Conservation (phyloP, 345 rosid species). For the Passiflora organensis region DNA sequence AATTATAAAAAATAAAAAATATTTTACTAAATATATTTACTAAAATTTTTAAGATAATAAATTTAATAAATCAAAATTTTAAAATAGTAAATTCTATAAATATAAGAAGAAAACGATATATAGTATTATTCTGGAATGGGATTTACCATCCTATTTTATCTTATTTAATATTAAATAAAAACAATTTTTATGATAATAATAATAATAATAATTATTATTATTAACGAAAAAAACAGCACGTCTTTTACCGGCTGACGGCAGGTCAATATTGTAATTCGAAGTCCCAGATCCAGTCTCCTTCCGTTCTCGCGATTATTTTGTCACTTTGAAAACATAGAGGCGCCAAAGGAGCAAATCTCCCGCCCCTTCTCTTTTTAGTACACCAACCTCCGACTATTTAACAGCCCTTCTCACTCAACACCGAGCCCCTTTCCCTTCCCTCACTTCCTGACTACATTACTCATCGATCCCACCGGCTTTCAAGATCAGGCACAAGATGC, state of each 20-base stretch:
- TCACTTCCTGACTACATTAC: background rate
- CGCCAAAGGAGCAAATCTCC: constrained; percentile 72
- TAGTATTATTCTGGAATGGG: too few species aligned
- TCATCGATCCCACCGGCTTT: background rate
- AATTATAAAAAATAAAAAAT: too few species aligned
- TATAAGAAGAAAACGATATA: too few species aligned
- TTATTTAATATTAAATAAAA: too few species aligned
- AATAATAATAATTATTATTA: too few species aligned
- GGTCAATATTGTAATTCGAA: constrained; percentile 27
- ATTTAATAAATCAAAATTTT: too few species aligned
- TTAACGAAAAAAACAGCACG: background rate
- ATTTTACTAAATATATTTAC: too few species aligned
- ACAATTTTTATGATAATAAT: too few species aligned
- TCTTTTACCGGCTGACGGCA: background rate
- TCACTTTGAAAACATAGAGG: constrained; percentile 28
- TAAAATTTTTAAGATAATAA: too few species aligned
- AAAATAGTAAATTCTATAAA: too few species aligned
- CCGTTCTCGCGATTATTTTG: background rate
- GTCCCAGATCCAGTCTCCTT: constrained; percentile 21
- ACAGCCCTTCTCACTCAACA: constrained; percentile 6
- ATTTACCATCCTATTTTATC: too few species aligned
- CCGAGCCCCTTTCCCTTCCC: background rate
- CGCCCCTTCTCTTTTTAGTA: constrained; percentile 50
- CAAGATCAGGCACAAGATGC: too few species aligned
- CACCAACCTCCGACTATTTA: constrained; percentile 22